phyloP scores from a whole-genome alignment of 2,329 filamentous ascomycete species.

The Penicillium vulpinum region DNA sequence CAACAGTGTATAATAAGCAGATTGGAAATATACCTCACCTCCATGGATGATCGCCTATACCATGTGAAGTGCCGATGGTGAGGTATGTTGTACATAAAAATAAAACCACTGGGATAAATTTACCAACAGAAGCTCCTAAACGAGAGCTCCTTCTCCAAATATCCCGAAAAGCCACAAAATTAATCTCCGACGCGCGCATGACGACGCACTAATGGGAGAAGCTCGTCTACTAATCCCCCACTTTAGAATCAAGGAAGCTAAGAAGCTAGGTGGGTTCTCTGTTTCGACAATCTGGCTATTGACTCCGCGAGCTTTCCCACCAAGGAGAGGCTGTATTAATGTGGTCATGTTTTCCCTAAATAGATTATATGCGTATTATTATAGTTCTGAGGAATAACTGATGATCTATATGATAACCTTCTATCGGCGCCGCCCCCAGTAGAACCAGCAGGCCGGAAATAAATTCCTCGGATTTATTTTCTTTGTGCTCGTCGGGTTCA shows the following conservation, averaged over 20 bases:
- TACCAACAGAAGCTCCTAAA: neutral
- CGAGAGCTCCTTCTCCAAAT: neutral
- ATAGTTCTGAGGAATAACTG: neutral
- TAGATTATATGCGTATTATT: neutral
- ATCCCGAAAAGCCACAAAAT: conserved; percentile 3
- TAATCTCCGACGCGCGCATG: conserved; percentile 12
- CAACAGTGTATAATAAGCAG: neutral
- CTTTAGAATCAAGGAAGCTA: neutral
- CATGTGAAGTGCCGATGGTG: neutral
- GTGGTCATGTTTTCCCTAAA: neutral
- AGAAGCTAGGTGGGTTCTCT: neutral
- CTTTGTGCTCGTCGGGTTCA: neutral
- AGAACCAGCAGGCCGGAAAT: neutral
- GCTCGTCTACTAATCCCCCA: neutral
- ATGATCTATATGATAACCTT: neutral
- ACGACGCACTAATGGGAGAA: conserved; percentile 6
- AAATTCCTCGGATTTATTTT: neutral
- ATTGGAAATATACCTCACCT: neutral
- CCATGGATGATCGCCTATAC: neutral
- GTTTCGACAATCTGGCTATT: neutral
- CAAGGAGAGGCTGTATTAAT: neutral
- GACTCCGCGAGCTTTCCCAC: neutral
- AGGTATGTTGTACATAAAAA: neutral
- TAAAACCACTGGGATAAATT: neutral
- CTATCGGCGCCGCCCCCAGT: too few species aligned